phyloP scores from a whole-genome alignment of 768 basidiomycete genomes.

The Lentinus tigrinus region DNA sequence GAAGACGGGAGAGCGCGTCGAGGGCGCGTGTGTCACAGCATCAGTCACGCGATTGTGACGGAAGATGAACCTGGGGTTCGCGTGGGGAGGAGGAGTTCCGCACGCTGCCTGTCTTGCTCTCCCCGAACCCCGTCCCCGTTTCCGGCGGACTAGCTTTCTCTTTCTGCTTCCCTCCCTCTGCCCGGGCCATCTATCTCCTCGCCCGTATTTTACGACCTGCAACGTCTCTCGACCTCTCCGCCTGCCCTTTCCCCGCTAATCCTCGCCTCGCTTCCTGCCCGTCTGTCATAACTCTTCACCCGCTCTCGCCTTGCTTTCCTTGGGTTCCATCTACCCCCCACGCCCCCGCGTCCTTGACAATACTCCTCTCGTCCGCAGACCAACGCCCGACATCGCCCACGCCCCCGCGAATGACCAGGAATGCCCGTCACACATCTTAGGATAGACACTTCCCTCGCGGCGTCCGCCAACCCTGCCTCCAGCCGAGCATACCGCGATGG shows the following conservation, averaged over 20 bases:
- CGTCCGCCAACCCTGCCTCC: constrained; percentile 20
- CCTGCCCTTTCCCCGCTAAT: constrained; percentile 3
- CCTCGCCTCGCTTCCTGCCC: constrained; percentile 6
- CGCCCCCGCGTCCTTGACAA: neutral
- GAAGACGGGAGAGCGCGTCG: neutral
- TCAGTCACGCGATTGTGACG: constrained; percentile 13
- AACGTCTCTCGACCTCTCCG: neutral
- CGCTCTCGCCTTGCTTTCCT: constrained; percentile 7
- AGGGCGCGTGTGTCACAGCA: constrained; percentile 1
- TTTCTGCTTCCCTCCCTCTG: constrained; percentile 2
- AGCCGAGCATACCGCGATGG: constrained; percentile 15
- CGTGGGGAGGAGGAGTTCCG: neutral
- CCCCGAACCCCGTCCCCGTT: neutral
- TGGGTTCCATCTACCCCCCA: neutral
- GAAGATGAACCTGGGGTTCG: constrained; percentile 12
- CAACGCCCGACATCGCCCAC: neutral
- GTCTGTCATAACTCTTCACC: neutral
- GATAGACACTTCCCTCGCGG: constrained; percentile 33
- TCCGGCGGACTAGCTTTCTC: neutral
- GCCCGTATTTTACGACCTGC: constrained; percentile 10
- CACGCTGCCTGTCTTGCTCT: constrained; percentile 1
- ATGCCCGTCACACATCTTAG: constrained; percentile 30
- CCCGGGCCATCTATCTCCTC: constrained; percentile 6
- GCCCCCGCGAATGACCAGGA: neutral
- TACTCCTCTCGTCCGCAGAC: neutral